Evolutionary conservation across 352 stramenopile genomes (phyloP), one percentile per base, ranked within the genome.

Genomic region (Globisporangium middletonii): DNA sequence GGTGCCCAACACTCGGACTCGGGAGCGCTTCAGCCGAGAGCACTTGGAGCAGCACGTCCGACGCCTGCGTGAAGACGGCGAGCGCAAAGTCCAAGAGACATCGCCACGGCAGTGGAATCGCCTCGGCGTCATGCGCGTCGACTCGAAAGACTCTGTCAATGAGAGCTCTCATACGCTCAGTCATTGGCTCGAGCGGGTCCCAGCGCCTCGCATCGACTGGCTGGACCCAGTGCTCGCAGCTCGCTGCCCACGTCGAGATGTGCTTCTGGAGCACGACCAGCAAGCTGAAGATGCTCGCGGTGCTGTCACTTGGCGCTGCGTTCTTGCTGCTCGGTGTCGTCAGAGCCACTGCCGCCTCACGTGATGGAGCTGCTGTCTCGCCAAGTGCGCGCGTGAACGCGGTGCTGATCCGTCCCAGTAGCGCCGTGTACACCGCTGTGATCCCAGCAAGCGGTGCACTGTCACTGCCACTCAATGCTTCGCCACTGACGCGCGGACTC

Each of bases 181-280:
- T 38, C n/a, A 67, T 72, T 51, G 3, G 28, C 44, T 55, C 11
- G 37, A 3, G 13, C 6, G n/a, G 50, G 46, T 61, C 16, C 27
- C 28, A 16, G 11, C 44, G 13, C 13, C 13, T 19, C 0, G 41
- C 28, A 9, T 66, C 53, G 11, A 67, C 27, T 11, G 35, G 42
- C 64, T 55, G 75, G 15, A 74, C 42, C 66, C 66, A 73, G 27
- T 26, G 45, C 2, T 55, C 35, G 51, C 63, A 54, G 18, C 53
- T 75, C 12, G 60, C 63, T n/a, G 81, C 79, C 75, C 77, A 87
- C 33, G 73, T 79, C 3, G 69, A 71, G 37, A 93, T 55, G 30
- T 95, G 84, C 51, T 95, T 95, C 53, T 87, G 73, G 2, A 95
- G 26, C 3, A 64, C 62, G 52, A 60, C 42, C 7, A 81, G 54